Evolutionary conservation across 441 rosid genomes (phyloP), one percentile per base, ranked within the genome.

Genomic region (Bruguiera hainesii): DNA sequence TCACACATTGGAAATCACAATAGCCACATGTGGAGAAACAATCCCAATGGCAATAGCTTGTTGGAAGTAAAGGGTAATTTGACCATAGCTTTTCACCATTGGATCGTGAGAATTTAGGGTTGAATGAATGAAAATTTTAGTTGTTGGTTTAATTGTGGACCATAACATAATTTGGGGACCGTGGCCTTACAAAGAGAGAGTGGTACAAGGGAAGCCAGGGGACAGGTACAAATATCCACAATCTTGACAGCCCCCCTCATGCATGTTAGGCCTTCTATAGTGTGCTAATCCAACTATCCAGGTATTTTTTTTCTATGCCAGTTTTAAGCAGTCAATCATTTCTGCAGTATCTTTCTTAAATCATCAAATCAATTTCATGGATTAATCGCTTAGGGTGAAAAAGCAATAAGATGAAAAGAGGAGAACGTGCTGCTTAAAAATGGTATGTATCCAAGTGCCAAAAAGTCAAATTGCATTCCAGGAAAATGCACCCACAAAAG

Each of bases 101-200:
- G 16, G 48, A 42, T 42, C 15, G 58, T 29, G 46, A 37, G 52
- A 64, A 49, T 64, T 16, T 30, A 60, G 25, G 39, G 55, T 63
- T 11, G 8, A 20, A 25, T 37, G 15, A 37, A 35, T 28, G 39
- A 1, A 18, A 18, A 4, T 19, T 25, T 48, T 15, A 63, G 65
- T 2, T 23, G 26, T 42, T 18, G 56, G 66, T 65, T 60, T 62
- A 52, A 1, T 31, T 59, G 65, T 61, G 73, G 78, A 61, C 78
- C 78, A 70, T 53, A 56, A 7, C 49, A 31, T 37, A 33, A 67
- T 67, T 66, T 10, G 57, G 80, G 77, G 70, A 77, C 75, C 75
- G 51, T 73, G 56, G 58, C 42, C n/a, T 7, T 30, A 7, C 55
- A 37, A 60, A 56, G 62, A 31, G 62, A 31, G 35, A 68, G 39